phyloP scores from a whole-genome alignment of 768 basidiomycete genomes.

The Porpolomopsis calyptriformis region DNA sequence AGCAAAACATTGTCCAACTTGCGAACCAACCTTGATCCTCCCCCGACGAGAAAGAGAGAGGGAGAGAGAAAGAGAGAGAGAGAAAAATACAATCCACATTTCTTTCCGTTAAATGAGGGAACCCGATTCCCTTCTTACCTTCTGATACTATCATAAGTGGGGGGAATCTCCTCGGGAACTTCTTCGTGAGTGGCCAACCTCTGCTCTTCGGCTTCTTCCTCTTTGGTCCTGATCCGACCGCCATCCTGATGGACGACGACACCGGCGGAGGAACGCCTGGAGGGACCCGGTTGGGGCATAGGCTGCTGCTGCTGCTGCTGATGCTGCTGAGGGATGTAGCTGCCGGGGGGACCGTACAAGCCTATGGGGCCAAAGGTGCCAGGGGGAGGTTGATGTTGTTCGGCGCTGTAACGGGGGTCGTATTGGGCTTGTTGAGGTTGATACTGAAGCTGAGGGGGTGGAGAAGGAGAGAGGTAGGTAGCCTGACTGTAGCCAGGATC shows the following conservation, averaged over 20 bases:
- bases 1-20: neutral
- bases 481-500: neutral
- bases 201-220: constrained; percentile 9
- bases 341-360: neutral
- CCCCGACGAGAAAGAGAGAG: no score
- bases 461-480: no score
- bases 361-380: neutral
- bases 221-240: constrained; percentile 6
- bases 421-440: neutral
- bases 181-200: constrained; percentile 2
- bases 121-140: neutral
- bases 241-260: constrained; percentile 15
- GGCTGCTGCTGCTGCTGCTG: neutral
- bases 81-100: neutral
- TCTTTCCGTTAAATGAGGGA: neutral
- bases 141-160: constrained; percentile 16
- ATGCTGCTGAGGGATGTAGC: neutral
- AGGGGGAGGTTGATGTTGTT: neutral
- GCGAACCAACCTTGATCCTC: neutral
- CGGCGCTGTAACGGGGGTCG: neutral
- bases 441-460: no score
- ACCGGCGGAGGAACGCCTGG: constrained; percentile 2
- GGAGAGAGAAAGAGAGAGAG: no score
- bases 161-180: constrained; percentile 15
- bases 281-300: neutral